Base-by-base conservation (phyloP, 805 yeast species). In the Dipodascopsis tothii region DNA sequence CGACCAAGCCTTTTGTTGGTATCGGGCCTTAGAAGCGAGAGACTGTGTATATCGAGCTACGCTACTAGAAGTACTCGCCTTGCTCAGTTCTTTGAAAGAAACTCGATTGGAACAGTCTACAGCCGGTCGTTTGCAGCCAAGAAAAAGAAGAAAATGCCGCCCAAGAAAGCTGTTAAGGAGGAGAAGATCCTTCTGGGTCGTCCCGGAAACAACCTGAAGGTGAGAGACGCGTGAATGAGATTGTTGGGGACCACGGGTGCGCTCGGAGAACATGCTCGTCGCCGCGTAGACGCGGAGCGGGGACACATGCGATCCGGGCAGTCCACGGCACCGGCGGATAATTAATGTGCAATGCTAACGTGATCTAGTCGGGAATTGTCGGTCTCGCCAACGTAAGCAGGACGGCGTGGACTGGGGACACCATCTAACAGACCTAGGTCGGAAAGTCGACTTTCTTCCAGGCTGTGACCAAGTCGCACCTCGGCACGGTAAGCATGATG, bases 391-490 rank as follows among this genome's bases (percentile, higher is more conserved):
- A 72, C 51, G 68, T 55, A 18, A 30, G 43, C n/a, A n/a, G n/a
- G n/a, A n/a, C n/a, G n/a, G n/a, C 11, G 11, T n/a, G 14, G 17
- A 17, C 6, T 16, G 17, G n/a, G 11, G 44, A 39, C 16, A 9
- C 9, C 42, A 39, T 14, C 14, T n/a, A 25, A 9, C 14, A 25
- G 9, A 25, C 30, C 14, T 22, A 63, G 60, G 94, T 90, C 54
- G 98, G 98, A 59, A 92, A 92, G 67, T 86, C 96, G 11, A 90
- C 97, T 5, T 87, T 90, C 66, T 90, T 90, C 78, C 97, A 92
- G 68, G 95, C 96, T 44, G 83, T 92, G 61, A 90, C 97, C 44
- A 79, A 81, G 68, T 85, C 88, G 56, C 86, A 88, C 38, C 71
- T 92, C 55, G 97, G 98, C 51, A 87, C 76, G 32, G 56, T 52